These are phyloP conservation scores for Aspergillus ochraceus DNA, from an alignment of 2,329 filamentous ascomycete species.

Conservation along the genomic window DNA sequence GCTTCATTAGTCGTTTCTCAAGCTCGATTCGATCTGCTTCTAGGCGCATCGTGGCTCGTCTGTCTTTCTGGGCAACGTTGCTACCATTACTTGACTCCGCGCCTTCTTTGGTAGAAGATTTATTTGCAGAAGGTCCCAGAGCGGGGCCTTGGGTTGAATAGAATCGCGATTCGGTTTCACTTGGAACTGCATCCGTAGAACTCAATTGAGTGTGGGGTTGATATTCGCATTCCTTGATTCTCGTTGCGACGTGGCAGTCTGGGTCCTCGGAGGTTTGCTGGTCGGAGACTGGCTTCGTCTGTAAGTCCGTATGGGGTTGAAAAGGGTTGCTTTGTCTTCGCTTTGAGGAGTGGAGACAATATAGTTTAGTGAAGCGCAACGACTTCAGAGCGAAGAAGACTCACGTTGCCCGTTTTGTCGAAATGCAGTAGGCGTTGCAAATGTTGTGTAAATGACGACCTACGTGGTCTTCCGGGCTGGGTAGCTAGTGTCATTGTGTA, in stretches of 20 bases:
- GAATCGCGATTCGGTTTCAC: neutral
- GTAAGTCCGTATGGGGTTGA: neutral
- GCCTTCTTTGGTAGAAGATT: constrained; percentile 4
- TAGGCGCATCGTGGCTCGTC: constrained; percentile 31
- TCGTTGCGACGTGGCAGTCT: neutral
- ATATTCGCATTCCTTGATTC: neutral
- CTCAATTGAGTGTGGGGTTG: neutral
- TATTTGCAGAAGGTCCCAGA: constrained; percentile 1
- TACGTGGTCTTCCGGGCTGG: constrained; percentile 14
- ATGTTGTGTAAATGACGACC: constrained; percentile 23
- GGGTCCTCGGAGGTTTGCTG: neutral
- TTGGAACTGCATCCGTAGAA: neutral
- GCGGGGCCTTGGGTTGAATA: constrained; percentile 1
- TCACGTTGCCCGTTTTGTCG: constrained; percentile 19
- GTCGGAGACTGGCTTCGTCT: neutral
- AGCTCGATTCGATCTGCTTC: constrained; percentile 34
- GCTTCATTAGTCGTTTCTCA: constrained; percentile 21
- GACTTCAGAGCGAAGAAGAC: constrained; percentile 2
- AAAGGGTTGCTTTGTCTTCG: constrained; percentile 1
- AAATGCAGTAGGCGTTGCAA: constrained; percentile 23
- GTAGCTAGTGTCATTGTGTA: constrained; percentile 9
- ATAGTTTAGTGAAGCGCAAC: neutral
- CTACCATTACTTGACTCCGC: constrained; percentile 23
- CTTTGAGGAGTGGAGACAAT: neutral
- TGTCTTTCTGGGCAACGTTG: constrained; percentile 22